Base-by-base conservation (phyloP, 257 asterid genomes). In the Cruciata laevipes region DNA sequence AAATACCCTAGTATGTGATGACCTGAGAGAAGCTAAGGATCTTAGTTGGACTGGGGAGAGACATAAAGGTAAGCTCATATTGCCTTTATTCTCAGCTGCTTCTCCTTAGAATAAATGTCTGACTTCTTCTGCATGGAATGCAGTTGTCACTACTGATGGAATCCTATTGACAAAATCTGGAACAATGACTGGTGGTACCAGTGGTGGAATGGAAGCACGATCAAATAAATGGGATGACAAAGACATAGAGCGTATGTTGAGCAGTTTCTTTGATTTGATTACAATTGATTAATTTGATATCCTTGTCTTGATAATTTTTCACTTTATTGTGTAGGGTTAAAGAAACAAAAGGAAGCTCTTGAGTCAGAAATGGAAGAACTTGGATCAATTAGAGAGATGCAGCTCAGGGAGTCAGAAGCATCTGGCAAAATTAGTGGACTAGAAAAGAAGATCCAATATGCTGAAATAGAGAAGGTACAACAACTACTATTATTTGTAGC, bases 131-230 rank as follows among this genome's bases (percentile, higher is more conserved):
- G 21, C 60, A 71, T 65, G 76, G 30, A 64, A 44, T 76, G 77
- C 80, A 94, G 99, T 94, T 81, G 99, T 94, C 80, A 94, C 99
- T 62, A 83, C 86, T 76, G 95, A 94, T 72, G 97, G 99, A 74
- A 90, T 83, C 78, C 81, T 94, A 73, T 75, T 90, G 85, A 74
- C 97, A 65, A 94, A 94, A 74, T 94, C 99, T 74, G 99, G 99
- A 67, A 94, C 99, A 65, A 94, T 94, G 99, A 94, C 99, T 74
- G 99, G 99, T 69, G 99, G 99, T 74, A 84, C 97, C 65, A 94
- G 97, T 75, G 95, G 96, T 21, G 96, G 99, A 63, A 94, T 90
- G 95, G 97, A 94, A 81, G 97, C 96, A 51, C 97, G 99, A 53
- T 90, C 97, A 18, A 95, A 88, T 80, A 94, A 94, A 80, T 94